These are phyloP conservation scores for Clitoria ternatea DNA, from an alignment of 306 rosid genomes.

Conservation along the genomic window DNA sequence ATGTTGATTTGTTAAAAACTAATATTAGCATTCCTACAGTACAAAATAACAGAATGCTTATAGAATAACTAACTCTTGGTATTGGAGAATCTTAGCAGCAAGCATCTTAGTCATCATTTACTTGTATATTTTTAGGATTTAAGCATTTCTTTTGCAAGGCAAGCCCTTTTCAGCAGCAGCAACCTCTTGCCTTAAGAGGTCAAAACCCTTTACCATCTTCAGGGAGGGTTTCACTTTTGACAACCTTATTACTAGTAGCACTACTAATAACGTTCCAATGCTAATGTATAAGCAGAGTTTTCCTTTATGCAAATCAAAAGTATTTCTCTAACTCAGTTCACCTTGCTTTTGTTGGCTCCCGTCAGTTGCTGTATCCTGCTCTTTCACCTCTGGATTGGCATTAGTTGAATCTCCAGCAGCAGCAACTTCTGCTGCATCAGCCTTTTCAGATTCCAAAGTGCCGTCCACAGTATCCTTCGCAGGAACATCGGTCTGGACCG, in stretches of 20 bases:
- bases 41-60: not conserved
- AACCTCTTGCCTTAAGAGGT: not conserved
- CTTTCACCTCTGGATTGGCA: slow-evolving; percentile 40
- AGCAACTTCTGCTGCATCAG: slow-evolving; percentile 41
- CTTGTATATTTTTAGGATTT: not conserved
- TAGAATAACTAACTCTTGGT: no score
- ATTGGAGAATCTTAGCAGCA: not conserved
- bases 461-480: slow-evolving; percentile 24
- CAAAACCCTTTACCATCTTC: not conserved
- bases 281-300: not conserved
- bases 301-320: not conserved
- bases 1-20: no score
- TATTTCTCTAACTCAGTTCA: slow-evolving; percentile 17
- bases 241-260: not conserved
- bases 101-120: not conserved
- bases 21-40: not conserved
- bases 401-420: slow-evolving; percentile 30
- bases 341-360: slow-evolving; percentile 73
- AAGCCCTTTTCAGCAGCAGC: not conserved
- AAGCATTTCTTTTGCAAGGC: not conserved
- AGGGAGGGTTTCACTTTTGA: not conserved
- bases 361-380: slow-evolving; percentile 38
- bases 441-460: slow-evolving; percentile 28
- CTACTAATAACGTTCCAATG: no score
- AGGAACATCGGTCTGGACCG: slow-evolving; percentile 35